A percentile compares a stretch with the other conserved stretches of the same genome.
Evolutionary conservation across 2,329 filamentous ascomycete species (phyloP).

Genomic region (Sphaerulina musiva): DNA sequence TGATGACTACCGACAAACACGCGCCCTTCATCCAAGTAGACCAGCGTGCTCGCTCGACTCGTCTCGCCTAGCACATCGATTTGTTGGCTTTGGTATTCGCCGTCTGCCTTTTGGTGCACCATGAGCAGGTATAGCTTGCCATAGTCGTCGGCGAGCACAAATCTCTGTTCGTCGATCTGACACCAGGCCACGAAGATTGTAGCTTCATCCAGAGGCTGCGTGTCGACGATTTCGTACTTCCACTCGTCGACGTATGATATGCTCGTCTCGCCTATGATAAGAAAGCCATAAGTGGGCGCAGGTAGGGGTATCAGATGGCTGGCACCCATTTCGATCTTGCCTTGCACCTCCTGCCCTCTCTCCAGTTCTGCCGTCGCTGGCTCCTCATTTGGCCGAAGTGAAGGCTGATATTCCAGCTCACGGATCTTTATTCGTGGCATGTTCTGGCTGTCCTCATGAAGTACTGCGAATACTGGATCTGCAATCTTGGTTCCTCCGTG

Average conservation of each 20-base stretch:
- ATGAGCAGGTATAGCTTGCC: conserved; percentile 79
- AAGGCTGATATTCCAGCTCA: conserved; percentile 48
- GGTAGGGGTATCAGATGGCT: conserved; percentile 58
- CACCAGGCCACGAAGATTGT: conserved; percentile 92
- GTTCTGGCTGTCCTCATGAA: conserved; percentile 58
- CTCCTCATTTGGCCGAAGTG: conserved; percentile 40
- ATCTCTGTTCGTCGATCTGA: conserved; percentile 71
- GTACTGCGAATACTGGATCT: conserved; percentile 56
- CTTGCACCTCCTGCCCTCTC: conserved; percentile 41
- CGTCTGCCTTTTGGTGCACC: conserved; percentile 58
- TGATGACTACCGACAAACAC: conserved; percentile 89
- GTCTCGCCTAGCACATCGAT: conserved; percentile 62
- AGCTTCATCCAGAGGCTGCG: conserved; percentile 61
- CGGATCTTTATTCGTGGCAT: conserved; percentile 51
- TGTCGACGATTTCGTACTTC: conserved; percentile 59
- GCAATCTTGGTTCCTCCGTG: conserved; percentile 35
- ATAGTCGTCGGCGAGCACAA: conserved; percentile 88
- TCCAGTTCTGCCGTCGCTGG: conserved; percentile 49
- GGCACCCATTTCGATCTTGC: conserved; percentile 53
- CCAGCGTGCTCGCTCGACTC: conserved; percentile 68
- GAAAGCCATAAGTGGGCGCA: conserved; percentile 47
- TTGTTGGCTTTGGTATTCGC: conserved; percentile 65
- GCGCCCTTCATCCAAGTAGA: conserved; percentile 66
- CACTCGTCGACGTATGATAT: conserved; percentile 76
- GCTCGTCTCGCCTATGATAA: conserved; percentile 55